Evolutionary conservation across 352 stramenopile genomes (phyloP).

Genomic region (Globisporangium uncinulatum): DNA sequence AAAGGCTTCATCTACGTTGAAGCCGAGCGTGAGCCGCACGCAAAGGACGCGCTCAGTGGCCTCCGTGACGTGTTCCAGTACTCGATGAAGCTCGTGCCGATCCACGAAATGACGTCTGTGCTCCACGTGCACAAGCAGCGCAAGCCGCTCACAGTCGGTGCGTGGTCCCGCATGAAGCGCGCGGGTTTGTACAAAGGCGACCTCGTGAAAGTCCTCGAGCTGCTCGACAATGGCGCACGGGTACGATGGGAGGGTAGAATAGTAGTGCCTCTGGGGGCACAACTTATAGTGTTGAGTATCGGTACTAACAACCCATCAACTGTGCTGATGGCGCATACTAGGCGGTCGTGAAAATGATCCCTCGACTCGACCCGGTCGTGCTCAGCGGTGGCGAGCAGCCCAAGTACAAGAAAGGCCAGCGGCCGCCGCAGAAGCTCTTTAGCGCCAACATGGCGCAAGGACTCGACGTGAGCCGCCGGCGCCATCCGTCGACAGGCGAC

Average conservation of each 20-base stretch:
- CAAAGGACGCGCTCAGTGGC: conserved; percentile 79
- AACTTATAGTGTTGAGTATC: neutral
- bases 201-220: conserved; percentile 84
- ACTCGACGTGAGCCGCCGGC: conserved; percentile 55
- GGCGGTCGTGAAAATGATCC: conserved; percentile 85
- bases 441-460: conserved; percentile 62
- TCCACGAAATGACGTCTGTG: conserved; percentile 89
- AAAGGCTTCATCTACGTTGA: conserved; percentile 90
- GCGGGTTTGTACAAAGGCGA: conserved; percentile 85
- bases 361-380: conserved; percentile 71
- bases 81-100: conserved; percentile 86
- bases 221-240: conserved; percentile 78
- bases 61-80: conserved; percentile 82
- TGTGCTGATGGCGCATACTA: too few relatives aligned
- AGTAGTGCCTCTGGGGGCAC: too few relatives aligned
- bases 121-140: conserved; percentile 81
- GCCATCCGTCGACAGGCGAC: conserved; percentile 64
- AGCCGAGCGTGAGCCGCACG: conserved; percentile 79
- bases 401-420: conserved; percentile 89
- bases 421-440: conserved; percentile 83
- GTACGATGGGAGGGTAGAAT: conserved; percentile 13
- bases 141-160: conserved; percentile 71
- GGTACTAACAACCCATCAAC: neutral
- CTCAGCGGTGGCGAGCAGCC: conserved; percentile 65
- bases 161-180: conserved; percentile 84